These are phyloP conservation scores for Luzula sylvatica DNA, from an alignment of 176 grass and related monocot species.

Conservation along the genomic window DNA sequence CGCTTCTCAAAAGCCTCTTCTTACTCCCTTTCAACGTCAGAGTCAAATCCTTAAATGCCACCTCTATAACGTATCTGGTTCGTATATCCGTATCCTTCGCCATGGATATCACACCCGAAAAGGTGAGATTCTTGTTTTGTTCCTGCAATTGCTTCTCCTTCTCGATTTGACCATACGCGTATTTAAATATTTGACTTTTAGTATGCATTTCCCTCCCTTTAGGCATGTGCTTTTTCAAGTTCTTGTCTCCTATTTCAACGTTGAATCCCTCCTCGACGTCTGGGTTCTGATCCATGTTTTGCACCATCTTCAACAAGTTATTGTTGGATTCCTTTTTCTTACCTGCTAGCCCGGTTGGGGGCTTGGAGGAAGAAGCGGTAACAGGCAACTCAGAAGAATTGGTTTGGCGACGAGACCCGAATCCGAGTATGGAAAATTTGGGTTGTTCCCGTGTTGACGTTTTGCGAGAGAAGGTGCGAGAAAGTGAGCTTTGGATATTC, in stretches of 20 bases:
- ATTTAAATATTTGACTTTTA: slow-evolving; percentile 85
- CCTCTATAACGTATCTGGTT: slow-evolving; percentile 57
- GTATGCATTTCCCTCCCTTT: slow-evolving; percentile 65
- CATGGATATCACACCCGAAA: slow-evolving; percentile 85
- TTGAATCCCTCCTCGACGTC: slow-evolving; percentile 54
- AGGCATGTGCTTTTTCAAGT: slow-evolving; percentile 55
- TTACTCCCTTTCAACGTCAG: slow-evolving; percentile 81
- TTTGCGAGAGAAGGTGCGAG: slow-evolving; percentile 79
- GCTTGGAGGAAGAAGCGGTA: not conserved
- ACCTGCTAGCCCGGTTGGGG: slow-evolving; percentile 1
- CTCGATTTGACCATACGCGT: slow-evolving; percentile 86
- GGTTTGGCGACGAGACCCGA: not conserved
- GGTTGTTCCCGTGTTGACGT: slow-evolving; percentile 24
- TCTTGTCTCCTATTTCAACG: slow-evolving; percentile 58
- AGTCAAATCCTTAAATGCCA: slow-evolving; percentile 76
- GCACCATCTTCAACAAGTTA: slow-evolving; percentile 60
- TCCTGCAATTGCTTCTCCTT: slow-evolving; percentile 88
- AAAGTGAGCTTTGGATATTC: slow-evolving; percentile 38
- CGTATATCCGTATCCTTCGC: slow-evolving; percentile 53
- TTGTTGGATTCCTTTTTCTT: slow-evolving; percentile 32
- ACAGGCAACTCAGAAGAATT: not conserved
- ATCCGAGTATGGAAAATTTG: not conserved
- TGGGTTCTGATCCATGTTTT: slow-evolving; percentile 50
- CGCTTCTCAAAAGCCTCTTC: slow-evolving; percentile 61
- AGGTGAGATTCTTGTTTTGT: slow-evolving; percentile 56